Conservation (phyloP, 2,329 filamentous ascomycete genomes). For the Diaporthe ampelina region DNA sequence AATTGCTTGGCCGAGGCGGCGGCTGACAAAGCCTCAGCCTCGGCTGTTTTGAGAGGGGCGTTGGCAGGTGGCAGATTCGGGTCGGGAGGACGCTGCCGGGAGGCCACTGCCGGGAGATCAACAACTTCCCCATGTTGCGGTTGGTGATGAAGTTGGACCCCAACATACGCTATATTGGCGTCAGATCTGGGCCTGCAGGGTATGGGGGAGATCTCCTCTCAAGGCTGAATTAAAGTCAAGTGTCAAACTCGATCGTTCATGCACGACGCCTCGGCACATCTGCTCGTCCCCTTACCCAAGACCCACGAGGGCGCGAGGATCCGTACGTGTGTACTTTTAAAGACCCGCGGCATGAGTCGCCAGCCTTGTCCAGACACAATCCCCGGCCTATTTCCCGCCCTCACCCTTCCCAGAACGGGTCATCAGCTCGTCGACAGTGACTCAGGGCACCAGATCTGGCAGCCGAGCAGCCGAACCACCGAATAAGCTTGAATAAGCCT, state of each 20-base stretch:
- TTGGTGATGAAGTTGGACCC: slow-evolving; percentile 20
- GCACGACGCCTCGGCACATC: slow-evolving; percentile 32
- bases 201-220: slow-evolving; percentile 31
- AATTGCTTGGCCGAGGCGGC: not conserved
- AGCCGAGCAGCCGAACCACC: slow-evolving; percentile 30
- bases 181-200: slow-evolving; percentile 35
- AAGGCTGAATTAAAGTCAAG: slow-evolving; percentile 34
- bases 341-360: slow-evolving; percentile 40
- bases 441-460: slow-evolving; percentile 26
- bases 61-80: slow-evolving; percentile 10
- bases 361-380: slow-evolving; percentile 36
- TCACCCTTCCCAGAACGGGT: slow-evolving; percentile 34
- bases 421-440: slow-evolving; percentile 38
- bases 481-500: slow-evolving; percentile 30
- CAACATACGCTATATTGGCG: slow-evolving; percentile 35
- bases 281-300: slow-evolving; percentile 41
- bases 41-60: slow-evolving; percentile 20
- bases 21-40: slow-evolving; percentile 34
- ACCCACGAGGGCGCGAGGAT: slow-evolving; percentile 39
- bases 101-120: slow-evolving; percentile 22
- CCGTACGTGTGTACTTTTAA: slow-evolving; percentile 37
- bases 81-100: not conserved
- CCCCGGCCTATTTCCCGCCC: slow-evolving; percentile 41
- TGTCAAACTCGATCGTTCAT: slow-evolving; percentile 34
- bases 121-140: not conserved